These are phyloP conservation scores for Glarea lozoyensis DNA, from an alignment of 495 filamentous ascomycete species.

Conservation along the genomic window DNA sequence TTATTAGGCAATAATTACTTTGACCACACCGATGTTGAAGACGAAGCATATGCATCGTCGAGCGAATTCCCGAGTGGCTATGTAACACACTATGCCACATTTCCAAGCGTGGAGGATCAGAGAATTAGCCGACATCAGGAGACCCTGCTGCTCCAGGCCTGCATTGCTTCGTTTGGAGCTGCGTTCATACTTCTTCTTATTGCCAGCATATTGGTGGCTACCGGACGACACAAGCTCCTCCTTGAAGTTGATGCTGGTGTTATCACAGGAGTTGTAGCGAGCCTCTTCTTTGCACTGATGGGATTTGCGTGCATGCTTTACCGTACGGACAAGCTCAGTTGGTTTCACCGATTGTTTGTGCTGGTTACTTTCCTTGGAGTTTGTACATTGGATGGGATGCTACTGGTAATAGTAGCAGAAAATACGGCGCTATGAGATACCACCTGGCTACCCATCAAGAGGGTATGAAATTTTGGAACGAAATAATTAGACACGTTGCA, in stretches of 20 bases:
- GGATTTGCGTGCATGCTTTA: conserved; percentile 42
- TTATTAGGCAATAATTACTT: conserved; percentile 14
- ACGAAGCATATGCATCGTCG: conserved; percentile 17
- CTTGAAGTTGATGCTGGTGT: conserved; percentile 53
- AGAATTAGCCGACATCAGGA: conserved; percentile 33
- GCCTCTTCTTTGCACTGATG: conserved; percentile 43
- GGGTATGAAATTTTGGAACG: too few relatives aligned
- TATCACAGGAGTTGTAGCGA: conserved; percentile 45
- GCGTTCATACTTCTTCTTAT: conserved; percentile 45
- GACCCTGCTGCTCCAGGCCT: conserved; percentile 33
- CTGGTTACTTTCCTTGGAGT: conserved; percentile 34
- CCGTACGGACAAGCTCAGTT: conserved; percentile 30
- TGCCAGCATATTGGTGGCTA: conserved; percentile 41
- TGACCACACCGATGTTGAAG: conserved; percentile 16
- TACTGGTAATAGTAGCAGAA: conserved; percentile 38
- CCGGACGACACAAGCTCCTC: conserved; percentile 41
- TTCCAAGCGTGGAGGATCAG: conserved; percentile 33
- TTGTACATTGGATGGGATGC: conserved; percentile 40
- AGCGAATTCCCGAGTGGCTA: conserved; percentile 31
- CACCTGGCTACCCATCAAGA: too few relatives aligned
- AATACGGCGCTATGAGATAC: conserved; percentile 17
- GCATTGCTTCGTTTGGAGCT: conserved; percentile 32
- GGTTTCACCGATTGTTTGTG: conserved; percentile 32
- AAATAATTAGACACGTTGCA: too few relatives aligned
- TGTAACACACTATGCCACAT: conserved; percentile 31